Conservation (phyloP, 2,329 filamentous ascomycete species). For the Sarocladium brachiariae region DNA sequence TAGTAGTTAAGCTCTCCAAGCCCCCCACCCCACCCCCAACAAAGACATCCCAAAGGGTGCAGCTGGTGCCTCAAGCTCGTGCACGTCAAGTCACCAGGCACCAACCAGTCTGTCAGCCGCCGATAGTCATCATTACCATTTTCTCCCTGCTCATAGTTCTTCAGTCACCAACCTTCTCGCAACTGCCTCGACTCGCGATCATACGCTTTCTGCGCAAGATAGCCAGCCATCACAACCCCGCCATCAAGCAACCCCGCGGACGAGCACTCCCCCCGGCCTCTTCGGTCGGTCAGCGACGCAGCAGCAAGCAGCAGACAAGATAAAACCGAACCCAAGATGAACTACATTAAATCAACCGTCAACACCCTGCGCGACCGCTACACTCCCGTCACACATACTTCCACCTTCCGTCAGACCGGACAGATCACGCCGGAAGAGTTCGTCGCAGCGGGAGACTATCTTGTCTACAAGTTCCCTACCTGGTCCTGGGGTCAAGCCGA, state of each 20-base stretch:
- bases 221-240: background rate
- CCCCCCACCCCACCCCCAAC: background rate
- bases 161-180: no score
- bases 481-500: conserved; percentile 96
- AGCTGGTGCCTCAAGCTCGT: conserved; percentile 5
- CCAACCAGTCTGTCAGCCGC: no score
- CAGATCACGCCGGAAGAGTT: conserved; percentile 98
- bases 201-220: no score
- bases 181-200: no score
- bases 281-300: no score
- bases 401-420: conserved; percentile 87
- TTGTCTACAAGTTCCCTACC: conserved; percentile 97
- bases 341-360: conserved; percentile 85
- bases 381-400: conserved; percentile 81
- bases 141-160: background rate
- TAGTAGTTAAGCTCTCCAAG: no score
- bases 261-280: no score
- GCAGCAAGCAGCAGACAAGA: background rate
- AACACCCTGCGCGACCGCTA: conserved; percentile 89
- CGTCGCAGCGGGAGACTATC: conserved; percentile 88
- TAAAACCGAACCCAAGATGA: conserved; percentile 53
- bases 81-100: conserved; percentile 6
- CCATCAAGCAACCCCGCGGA: background rate
- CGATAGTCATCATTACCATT: no score
- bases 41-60: background rate